phyloP scores from a whole-genome alignment of 768 basidiomycete species.

The Mycena filopes region DNA sequence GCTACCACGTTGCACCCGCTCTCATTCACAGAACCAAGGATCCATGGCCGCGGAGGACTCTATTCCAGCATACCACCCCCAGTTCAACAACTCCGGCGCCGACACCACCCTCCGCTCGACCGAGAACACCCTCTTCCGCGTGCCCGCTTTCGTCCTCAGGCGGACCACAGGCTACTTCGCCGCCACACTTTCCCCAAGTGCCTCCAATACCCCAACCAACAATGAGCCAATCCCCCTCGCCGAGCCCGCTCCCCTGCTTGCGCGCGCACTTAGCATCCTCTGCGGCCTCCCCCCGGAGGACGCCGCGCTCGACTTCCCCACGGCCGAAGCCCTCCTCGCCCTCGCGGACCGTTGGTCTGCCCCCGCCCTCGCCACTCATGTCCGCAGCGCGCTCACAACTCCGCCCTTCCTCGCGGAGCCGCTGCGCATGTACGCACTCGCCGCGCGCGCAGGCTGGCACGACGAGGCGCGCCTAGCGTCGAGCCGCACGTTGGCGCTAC shows the following conservation, averaged over 20 bases:
- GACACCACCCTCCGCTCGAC: no score
- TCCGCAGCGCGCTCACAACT: conserved; percentile 17
- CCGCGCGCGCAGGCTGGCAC: conserved; percentile 29
- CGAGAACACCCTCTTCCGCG: no score
- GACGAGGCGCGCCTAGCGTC: conserved; percentile 20
- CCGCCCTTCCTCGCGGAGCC: conserved; percentile 20
- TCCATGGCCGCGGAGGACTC: conserved; percentile 8
- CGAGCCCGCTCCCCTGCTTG: conserved; percentile 15
- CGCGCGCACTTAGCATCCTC: conserved; percentile 15
- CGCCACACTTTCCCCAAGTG: conserved; percentile 26
- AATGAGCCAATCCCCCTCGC: background rate
- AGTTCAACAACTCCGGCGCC: no score
- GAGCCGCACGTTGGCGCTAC: conserved; percentile 20
- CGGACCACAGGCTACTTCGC: conserved; percentile 27
- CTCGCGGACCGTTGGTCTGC: conserved; percentile 28
- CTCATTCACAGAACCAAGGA: background rate
- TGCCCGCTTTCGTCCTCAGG: no score
- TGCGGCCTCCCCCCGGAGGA: conserved; percentile 19
- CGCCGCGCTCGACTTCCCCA: conserved; percentile 8
- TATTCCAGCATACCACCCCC: background rate
- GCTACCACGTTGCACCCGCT: conserved; percentile 3
- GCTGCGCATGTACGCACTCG: conserved; percentile 23
- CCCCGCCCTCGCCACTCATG: conserved; percentile 12
- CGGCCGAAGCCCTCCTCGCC: conserved; percentile 19
- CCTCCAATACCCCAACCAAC: conserved; percentile 1